These are phyloP conservation scores for Termitomyces sp. DNA, from an alignment of 768 basidiomycete species.

Conservation along the genomic window DNA sequence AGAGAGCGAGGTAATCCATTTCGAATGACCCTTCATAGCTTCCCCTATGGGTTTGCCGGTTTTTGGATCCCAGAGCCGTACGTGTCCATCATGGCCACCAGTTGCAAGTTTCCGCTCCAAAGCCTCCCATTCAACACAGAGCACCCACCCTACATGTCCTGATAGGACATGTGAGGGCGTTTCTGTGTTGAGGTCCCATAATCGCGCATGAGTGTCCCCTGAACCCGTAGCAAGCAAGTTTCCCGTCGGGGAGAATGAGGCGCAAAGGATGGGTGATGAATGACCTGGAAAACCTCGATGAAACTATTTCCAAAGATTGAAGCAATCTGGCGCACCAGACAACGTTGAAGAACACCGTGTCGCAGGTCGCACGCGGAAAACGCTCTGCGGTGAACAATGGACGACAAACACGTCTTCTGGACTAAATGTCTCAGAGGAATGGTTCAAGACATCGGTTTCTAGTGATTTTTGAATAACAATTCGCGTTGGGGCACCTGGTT, in stretches of 20 bases:
- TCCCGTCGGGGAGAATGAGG: constrained; percentile 93
- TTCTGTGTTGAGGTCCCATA: constrained; percentile 95
- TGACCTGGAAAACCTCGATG: constrained; percentile 55
- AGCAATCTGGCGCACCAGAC: constrained; percentile 46
- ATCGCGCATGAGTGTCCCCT: constrained; percentile 85
- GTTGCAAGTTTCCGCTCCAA: constrained; percentile 87
- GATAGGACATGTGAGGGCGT: constrained; percentile 80
- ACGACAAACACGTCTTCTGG: constrained; percentile 86
- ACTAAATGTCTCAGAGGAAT: constrained; percentile 67
- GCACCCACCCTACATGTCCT: constrained; percentile 94
- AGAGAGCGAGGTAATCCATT: constrained; percentile 92
- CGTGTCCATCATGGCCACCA: constrained; percentile 92
- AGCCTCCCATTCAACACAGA: constrained; percentile 97
- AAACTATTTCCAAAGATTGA: not conserved
- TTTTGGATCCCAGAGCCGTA: constrained; percentile 90
- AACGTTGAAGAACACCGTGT: constrained; percentile 92
- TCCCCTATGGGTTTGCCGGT: constrained; percentile 86
- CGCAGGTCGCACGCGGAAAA: constrained; percentile 91
- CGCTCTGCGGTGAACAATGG: constrained; percentile 91
- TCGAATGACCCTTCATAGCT: constrained; percentile 87
- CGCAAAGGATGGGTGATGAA: constrained; percentile 88
- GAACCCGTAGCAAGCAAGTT: constrained; percentile 89
- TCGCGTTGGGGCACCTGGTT: constrained; percentile 60
- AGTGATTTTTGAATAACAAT: constrained; percentile 84
- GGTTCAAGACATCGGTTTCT: constrained; percentile 71